Percentiles rank a stretch among this genome's conserved stretches.
Evolutionary conservation across 148 eudicot genomes (phyloP).

Genomic region (Vaccinium darrowii): DNA sequence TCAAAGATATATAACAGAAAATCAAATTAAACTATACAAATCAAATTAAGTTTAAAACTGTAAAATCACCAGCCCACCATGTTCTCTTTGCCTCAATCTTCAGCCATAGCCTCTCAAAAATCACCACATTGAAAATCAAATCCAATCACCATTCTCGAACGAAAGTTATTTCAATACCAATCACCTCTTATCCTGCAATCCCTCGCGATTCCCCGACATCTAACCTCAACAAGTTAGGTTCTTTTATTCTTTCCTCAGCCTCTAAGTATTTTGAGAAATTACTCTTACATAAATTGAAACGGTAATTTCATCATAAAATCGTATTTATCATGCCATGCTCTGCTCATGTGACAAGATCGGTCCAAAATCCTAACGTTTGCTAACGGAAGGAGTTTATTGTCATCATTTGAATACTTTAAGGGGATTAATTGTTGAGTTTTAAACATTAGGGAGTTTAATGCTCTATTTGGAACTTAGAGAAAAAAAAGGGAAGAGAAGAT

Average conservation of each 20-base stretch:
- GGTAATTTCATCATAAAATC: neutral
- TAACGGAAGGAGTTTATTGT: neutral
- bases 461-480: too few relatives aligned
- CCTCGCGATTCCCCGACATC: neutral
- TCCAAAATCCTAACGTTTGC: neutral
- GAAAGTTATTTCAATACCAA: neutral
- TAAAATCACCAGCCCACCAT: neutral
- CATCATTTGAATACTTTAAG: too few relatives aligned
- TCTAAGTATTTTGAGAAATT: neutral
- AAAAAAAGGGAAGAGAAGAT: too few relatives aligned
- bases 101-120: neutral
- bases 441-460: too few relatives aligned
- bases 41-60: too few relatives aligned
- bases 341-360: neutral
- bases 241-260: neutral
- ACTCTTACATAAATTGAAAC: neutral
- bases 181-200: neutral
- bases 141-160: neutral
- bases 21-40: too few relatives aligned
- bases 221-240: neutral
- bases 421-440: too few relatives aligned
- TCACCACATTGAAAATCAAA: neutral
- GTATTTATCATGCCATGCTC: neutral
- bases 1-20: too few relatives aligned
- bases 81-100: too few relatives aligned